Conservation (phyloP, 2,329 filamentous ascomycete genomes). For the Pseudovirgaria hyperparasitica region DNA sequence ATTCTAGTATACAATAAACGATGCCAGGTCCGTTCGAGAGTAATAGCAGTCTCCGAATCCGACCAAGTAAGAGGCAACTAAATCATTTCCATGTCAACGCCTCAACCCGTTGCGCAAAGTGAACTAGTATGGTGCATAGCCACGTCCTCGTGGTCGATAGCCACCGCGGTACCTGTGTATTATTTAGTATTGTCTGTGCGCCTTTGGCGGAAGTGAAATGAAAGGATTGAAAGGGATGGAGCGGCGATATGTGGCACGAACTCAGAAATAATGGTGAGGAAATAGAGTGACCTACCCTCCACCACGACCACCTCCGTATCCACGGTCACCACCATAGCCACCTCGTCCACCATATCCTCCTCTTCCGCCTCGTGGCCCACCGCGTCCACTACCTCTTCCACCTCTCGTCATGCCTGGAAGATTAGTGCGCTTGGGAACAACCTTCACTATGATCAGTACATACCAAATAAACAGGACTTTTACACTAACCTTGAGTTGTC, state of each 20-base stretch:
- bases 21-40: too few species aligned
- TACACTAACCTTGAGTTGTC: conserved; percentile 74
- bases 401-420: conserved; percentile 87
- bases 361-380: conserved; percentile 32
- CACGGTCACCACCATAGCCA: conserved; percentile 39
- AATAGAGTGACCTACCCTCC: conserved; percentile 29
- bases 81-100: too few species aligned
- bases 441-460: conserved; percentile 32
- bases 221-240: conserved; percentile 5
- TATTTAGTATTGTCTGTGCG: conserved; percentile 1
- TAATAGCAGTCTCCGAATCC: too few species aligned
- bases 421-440: conserved; percentile 89
- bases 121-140: conserved; percentile 8
- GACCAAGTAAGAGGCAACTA: too few species aligned
- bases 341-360: conserved; percentile 37
- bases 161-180: conserved; percentile 21
- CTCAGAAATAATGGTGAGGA: conserved; percentile 6
- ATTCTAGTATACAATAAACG: too few species aligned
- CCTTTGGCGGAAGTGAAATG: not conserved
- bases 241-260: conserved; percentile 6
- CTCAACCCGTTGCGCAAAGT: too few species aligned
- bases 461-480: not conserved
- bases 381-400: conserved; percentile 38
- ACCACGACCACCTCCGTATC: conserved; percentile 37
- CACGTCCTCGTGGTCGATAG: conserved; percentile 20